Conservation (phyloP, 228 moss, liverwort and hornwort species). For the Sphagnum magellanicum region DNA sequence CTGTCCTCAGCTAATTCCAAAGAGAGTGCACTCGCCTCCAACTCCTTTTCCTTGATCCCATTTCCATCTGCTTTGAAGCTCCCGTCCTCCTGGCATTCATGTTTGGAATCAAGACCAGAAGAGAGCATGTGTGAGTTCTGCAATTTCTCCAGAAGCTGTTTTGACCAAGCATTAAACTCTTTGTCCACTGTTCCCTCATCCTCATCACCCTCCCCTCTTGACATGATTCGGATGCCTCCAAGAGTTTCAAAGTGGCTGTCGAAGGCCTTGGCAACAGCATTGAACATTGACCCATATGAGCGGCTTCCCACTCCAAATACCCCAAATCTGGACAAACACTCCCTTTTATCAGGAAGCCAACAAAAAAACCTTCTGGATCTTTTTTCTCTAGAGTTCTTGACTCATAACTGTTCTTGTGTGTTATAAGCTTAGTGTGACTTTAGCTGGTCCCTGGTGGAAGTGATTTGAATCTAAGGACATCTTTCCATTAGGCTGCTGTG, state of each 20-base stretch:
- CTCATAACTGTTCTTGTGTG: too few species aligned
- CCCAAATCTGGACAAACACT: conserved; percentile 39
- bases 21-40: conserved; percentile 15
- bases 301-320: conserved; percentile 93
- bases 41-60: conserved; percentile 10
- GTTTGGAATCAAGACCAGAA: background rate
- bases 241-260: conserved; percentile 67
- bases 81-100: background rate
- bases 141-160: conserved; percentile 22
- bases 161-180: conserved; percentile 62
- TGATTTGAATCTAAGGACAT: too few species aligned
- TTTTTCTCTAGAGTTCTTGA: background rate
- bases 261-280: conserved; percentile 68
- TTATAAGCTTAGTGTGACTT: too few species aligned
- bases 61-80: background rate
- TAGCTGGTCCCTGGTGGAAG: too few species aligned
- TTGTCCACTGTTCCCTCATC: conserved; percentile 63
- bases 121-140: conserved; percentile 14
- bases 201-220: conserved; percentile 68
- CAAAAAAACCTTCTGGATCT: background rate
- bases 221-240: conserved; percentile 59
- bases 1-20: conserved; percentile 19
- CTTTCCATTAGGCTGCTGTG: too few species aligned
- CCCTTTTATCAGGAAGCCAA: background rate
- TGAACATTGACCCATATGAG: conserved; percentile 71